Percentiles rank a stretch among this genome's conserved stretches.
Conservation (phyloP, 208 protist genomes). For the Wallacemonas collosoma region DNA sequence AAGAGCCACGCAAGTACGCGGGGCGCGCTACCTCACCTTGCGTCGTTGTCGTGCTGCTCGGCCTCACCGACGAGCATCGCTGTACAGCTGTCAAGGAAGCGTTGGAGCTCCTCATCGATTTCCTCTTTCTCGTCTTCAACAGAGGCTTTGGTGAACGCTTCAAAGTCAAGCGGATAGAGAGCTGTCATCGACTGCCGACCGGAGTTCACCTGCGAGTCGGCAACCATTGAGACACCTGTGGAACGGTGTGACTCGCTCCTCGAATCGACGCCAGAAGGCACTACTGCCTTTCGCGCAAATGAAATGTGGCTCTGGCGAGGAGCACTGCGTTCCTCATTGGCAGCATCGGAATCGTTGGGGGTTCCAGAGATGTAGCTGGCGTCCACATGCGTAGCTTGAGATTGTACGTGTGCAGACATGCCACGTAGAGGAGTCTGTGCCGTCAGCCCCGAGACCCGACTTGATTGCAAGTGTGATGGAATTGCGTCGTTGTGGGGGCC, state of each 20-base stretch:
- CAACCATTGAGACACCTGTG: slow-evolving; percentile 2
- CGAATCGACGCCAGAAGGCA: not conserved
- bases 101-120: slow-evolving; percentile 54
- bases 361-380: slow-evolving; percentile 10
- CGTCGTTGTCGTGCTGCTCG: not conserved
- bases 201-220: slow-evolving; percentile 5
- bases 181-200: slow-evolving; percentile 28
- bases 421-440: not conserved
- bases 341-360: not conserved
- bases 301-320: not conserved
- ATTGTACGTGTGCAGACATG: not conserved
- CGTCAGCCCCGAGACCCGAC: too few species aligned
- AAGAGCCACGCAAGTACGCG: too few species aligned
- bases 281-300: not conserved
- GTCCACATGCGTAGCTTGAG: slow-evolving; percentile 11
- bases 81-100: slow-evolving; percentile 63
- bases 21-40: not conserved
- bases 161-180: slow-evolving; percentile 71
- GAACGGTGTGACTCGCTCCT: not conserved
- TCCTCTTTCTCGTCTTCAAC: slow-evolving; percentile 27
- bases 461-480: too few species aligned
- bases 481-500: too few species aligned
- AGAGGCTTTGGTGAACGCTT: slow-evolving; percentile 31
- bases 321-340: not conserved
- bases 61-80: slow-evolving; percentile 31